Percentiles rank a stretch among this genome's conserved stretches.
Conservation (phyloP, 2,329 filamentous ascomycete species). For the Trichoderma polysporum region DNA sequence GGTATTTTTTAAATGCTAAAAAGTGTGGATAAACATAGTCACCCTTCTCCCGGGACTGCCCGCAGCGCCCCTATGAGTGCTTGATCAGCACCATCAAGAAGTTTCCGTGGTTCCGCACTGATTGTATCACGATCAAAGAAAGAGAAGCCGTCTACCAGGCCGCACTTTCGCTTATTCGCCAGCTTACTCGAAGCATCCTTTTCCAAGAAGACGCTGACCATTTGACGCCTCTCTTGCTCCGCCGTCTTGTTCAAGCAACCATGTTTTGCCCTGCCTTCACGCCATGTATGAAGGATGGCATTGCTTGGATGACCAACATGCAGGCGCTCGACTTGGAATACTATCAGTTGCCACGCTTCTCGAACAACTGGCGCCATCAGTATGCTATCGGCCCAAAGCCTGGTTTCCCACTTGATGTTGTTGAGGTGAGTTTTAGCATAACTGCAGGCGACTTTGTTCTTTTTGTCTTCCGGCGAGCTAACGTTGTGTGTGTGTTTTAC, state of each 20-base stretch:
- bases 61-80: slow-evolving; percentile 64
- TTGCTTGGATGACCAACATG: slow-evolving; percentile 46
- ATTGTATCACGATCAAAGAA: slow-evolving; percentile 57
- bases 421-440: slow-evolving; percentile 47
- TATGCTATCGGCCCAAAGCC: slow-evolving; percentile 53
- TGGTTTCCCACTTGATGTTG: slow-evolving; percentile 49
- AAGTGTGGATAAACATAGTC: slow-evolving; percentile 41
- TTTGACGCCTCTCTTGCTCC: slow-evolving; percentile 53
- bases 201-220: slow-evolving; percentile 41
- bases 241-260: slow-evolving; percentile 51
- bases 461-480: not conserved
- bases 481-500: not conserved
- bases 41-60: slow-evolving; percentile 59
- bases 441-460: not conserved
- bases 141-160: slow-evolving; percentile 54
- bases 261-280: slow-evolving; percentile 62
- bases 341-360: slow-evolving; percentile 49
- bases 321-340: slow-evolving; percentile 23
- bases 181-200: slow-evolving; percentile 45
- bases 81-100: slow-evolving; percentile 63
- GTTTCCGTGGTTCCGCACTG: slow-evolving; percentile 61
- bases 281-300: slow-evolving; percentile 59
- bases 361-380: slow-evolving; percentile 51
- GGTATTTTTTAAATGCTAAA: slow-evolving; percentile 11
- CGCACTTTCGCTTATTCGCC: slow-evolving; percentile 48